Evolutionary conservation across 345 rosid species (phyloP), one percentile per base, ranked within the genome.

Genomic region (Combretum micranthum): DNA sequence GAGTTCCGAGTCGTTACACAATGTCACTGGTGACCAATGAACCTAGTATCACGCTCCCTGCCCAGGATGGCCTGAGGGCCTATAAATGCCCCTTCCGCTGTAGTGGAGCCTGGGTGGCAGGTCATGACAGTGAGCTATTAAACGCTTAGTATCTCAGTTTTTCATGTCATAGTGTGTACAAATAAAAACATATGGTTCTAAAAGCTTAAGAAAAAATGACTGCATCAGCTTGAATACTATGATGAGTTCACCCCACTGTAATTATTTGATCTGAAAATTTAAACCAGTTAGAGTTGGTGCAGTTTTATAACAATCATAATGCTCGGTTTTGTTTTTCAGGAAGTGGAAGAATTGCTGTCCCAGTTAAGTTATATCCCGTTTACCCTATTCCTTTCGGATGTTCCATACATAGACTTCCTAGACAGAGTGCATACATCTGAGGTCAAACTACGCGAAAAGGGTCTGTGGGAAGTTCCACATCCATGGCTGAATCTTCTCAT

Each of bases 401-500:
- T 84, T 63, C 56, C 89, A 50, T 92, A 86, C 59, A 50, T 80
- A 52, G 85, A 83, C 47, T 92, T 92, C 83, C 70, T 92, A 70
- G 97, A 92, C 69, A 82, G 98, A 65, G 98, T 92, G 60, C 96
- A 88, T 56, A 77, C 75, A 43, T 88, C 97, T 0, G 98, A 92
- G 83, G 66, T 84, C 48, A 86, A 86, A 60, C 76, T 92, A 20
- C 62, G 88, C 65, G 75, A 93, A 15, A 86, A 84, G 70, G 98
- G 98, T 58, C 77, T 88, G 54, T 92, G 95, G 98, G 96, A 88
- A 70, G 88, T 92, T 61, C 98, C 98, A 5, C 96, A 92, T 66
- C 98, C 96, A 63, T 92, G 98, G 98, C 88, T 92, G 53, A 92
- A 92, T 73, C 98, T 92, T 49, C 83, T 88, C 23, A 75, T 92